Base-by-base conservation (phyloP, 1,139 yeast genomes). In the Eremothecium gossypii region DNA sequence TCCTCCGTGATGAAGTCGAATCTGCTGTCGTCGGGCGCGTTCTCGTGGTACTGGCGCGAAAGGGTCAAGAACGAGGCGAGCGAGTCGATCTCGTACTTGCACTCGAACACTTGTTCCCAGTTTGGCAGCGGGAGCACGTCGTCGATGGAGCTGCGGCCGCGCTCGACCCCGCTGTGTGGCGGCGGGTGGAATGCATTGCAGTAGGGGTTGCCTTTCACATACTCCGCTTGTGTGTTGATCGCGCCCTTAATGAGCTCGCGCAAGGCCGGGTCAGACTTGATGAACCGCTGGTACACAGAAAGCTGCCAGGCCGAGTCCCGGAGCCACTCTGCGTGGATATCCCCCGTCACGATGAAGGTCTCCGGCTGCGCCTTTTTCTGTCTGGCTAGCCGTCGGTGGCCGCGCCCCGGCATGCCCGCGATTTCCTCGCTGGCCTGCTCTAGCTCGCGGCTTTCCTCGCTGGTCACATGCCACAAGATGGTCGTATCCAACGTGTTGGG, bases 111-210 rank as follows among this genome's bases (percentile, higher is more conserved):
- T 17, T 69, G 69, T 14, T 61, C 60, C 78, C 89, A 82, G 49
- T 83, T 76, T 1, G 87, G 89, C 4, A 58, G 54, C 0, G 96
- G 96, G 37, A 53, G 64, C 1, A 86, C 95, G 3, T 64, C 57
- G 57, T 86, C 96, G 45, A 68, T 66, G 1, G 80, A 76, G 5
- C 84, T 71, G 3, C 73, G 64, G 10, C 75, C 78, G 35, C 66
- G 63, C 38, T 65, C 67, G 20, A 83, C 71, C 0, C 71, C 71
- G 2, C 85, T 75, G 3, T 68, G 73, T 0, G 71, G 70, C 0
- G 95, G 95, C 2, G 95, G 94, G 53, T 86, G 94, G 66, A 84
- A 86, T 0, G 95, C 95, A 60, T 86, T 86, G 63, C 96, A 86
- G 60, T 83, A 86, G 0, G 95, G 95, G 7, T 81, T 73, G 30